These are phyloP conservation scores for Dactylellina parvicollis DNA, from an alignment of 2,329 filamentous ascomycete species.

Conservation along the genomic window DNA sequence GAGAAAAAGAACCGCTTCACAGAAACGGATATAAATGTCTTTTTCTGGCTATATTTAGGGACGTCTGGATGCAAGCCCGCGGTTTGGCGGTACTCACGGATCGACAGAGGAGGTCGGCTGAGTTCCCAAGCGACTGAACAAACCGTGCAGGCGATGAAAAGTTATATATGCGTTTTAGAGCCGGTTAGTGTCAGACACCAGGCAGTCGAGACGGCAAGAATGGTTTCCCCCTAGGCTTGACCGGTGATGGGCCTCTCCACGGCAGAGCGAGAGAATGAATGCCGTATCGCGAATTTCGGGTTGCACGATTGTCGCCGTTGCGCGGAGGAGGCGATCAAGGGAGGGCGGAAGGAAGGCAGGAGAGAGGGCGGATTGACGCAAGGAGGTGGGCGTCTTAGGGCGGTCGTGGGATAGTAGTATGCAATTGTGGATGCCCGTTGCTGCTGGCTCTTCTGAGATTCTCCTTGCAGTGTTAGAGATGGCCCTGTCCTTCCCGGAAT, in stretches of 20 bases:
- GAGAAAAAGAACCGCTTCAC: slow-evolving; percentile 49
- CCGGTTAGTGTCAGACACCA: slow-evolving; percentile 7
- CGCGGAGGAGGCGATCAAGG: slow-evolving; percentile 31
- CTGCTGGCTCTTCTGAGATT: slow-evolving; percentile 28
- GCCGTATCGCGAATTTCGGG: slow-evolving; percentile 4
- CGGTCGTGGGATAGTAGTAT: slow-evolving; percentile 4
- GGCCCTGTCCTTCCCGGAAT: slow-evolving; percentile 3
- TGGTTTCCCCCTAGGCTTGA: slow-evolving; percentile 33
- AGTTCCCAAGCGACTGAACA: slow-evolving; percentile 27
- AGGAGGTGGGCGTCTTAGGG: slow-evolving; percentile 47
- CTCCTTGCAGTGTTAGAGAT: slow-evolving; percentile 38
- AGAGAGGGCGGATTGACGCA: slow-evolving; percentile 51
- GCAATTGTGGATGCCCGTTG: slow-evolving; percentile 23
- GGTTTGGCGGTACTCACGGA: slow-evolving; percentile 52
- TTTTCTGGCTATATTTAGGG: slow-evolving; percentile 49
- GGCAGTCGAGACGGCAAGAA: slow-evolving; percentile 46
- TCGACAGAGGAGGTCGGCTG: slow-evolving; percentile 44
- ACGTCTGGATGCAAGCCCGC: slow-evolving; percentile 27
- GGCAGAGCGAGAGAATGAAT: slow-evolving; percentile 35
- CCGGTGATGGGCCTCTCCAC: slow-evolving; percentile 21
- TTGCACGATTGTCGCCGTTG: slow-evolving; percentile 26
- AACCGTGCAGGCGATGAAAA: slow-evolving; percentile 41
- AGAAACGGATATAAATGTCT: slow-evolving; percentile 48
- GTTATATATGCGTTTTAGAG: slow-evolving; percentile 38
- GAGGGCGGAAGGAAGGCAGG: slow-evolving; percentile 46